phyloP scores from a whole-genome alignment of 352 stramenopile species.

The Phytophthora sansomeana region DNA sequence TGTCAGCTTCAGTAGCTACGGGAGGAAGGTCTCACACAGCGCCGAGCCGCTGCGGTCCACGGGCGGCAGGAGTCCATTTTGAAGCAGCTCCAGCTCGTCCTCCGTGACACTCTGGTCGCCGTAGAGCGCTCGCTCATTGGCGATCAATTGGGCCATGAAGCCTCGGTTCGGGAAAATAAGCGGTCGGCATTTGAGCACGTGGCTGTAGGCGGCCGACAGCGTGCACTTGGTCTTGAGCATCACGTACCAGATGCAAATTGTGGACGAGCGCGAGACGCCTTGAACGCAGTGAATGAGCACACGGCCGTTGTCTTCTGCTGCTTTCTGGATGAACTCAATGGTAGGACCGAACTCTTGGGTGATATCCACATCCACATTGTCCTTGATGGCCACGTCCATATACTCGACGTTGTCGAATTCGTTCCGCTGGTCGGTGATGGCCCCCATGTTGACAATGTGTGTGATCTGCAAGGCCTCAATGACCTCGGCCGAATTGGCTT shows the following conservation, averaged over 20 bases:
- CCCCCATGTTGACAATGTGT: constrained; percentile 79
- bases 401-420: constrained; percentile 66
- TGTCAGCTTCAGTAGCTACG: constrained; percentile 32
- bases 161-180: constrained; percentile 84
- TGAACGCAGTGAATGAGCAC: constrained; percentile 89
- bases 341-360: constrained; percentile 54
- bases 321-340: constrained; percentile 65
- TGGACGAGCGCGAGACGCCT: constrained; percentile 79
- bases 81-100: constrained; percentile 74
- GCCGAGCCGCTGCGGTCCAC: constrained; percentile 69
- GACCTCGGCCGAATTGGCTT: constrained; percentile 69
- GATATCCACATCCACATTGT: constrained; percentile 72
- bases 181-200: constrained; percentile 79
- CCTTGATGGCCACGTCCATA: constrained; percentile 68
- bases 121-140: constrained; percentile 71
- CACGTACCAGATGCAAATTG: constrained; percentile 83
- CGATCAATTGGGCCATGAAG: constrained; percentile 84
- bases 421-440: constrained; percentile 64
- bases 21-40: constrained; percentile 54
- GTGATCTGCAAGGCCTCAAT: constrained; percentile 70
- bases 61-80: constrained; percentile 66
- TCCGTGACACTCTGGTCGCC: constrained; percentile 67
- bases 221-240: constrained; percentile 79
- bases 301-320: constrained; percentile 36
- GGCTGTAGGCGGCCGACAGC: constrained; percentile 77